A percentile compares a stretch with the other conserved stretches of the same genome.
Evolutionary conservation across 2,329 filamentous ascomycete species (phyloP).

Genomic region (Neofusicoccum kwambonambiense): DNA sequence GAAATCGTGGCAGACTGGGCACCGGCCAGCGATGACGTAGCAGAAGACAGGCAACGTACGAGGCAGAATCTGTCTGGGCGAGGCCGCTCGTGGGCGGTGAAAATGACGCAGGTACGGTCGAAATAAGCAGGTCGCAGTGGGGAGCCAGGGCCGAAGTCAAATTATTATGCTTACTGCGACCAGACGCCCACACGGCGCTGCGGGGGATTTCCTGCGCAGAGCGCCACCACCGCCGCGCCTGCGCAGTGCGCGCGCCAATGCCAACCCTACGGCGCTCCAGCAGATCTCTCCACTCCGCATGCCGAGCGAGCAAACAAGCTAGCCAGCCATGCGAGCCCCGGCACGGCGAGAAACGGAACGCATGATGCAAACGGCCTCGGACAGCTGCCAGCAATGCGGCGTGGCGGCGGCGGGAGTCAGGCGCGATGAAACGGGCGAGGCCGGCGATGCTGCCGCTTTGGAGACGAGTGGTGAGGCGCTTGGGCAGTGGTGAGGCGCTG

Average conservation of each 20-base stretch:
- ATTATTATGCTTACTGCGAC: slow-evolving; percentile 10
- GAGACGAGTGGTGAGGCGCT: background rate
- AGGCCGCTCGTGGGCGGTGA: background rate
- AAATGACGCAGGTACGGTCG: slow-evolving; percentile 8
- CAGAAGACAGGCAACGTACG: background rate
- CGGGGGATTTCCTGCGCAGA: background rate
- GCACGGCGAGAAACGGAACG: background rate
- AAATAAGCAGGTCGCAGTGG: background rate
- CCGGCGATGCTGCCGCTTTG: slow-evolving; percentile 1
- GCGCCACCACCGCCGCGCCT: background rate
- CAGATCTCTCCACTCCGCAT: background rate
- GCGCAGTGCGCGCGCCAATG: background rate
- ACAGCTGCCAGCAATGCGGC: background rate
- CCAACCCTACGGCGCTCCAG: background rate
- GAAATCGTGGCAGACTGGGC: background rate
- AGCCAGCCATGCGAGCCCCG: background rate
- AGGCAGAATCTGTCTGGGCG: background rate
- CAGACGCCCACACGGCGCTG: background rate
- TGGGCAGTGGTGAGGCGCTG: background rate
- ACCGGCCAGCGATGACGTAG: background rate
- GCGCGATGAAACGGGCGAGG: background rate
- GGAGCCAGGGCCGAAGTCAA: slow-evolving; percentile 1
- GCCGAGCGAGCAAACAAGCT: background rate
- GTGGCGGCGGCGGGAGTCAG: background rate
- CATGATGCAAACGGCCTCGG: background rate